phyloP scores from a whole-genome alignment of 176 grass and related monocot genomes.

The Carex scoparia region DNA sequence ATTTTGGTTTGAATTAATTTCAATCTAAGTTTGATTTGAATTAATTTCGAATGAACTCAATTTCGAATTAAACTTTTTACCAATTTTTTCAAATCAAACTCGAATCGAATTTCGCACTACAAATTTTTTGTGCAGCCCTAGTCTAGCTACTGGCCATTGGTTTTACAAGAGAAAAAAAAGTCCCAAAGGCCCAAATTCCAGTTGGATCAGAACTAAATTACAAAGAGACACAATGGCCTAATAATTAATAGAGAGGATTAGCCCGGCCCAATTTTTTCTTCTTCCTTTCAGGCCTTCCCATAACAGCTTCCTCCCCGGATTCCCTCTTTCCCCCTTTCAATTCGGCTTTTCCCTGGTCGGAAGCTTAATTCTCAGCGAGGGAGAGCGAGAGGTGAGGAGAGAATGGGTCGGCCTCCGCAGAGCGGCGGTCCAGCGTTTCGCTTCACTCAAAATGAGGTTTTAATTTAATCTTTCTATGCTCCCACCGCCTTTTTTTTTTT shows the following conservation, averaged over 20 bases:
- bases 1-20: no score
- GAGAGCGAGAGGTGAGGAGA: neutral
- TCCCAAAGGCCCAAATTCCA: neutral
- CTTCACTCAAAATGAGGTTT: conserved; percentile 77
- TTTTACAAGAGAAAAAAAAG: neutral
- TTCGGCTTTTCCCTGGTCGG: neutral
- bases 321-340: neutral
- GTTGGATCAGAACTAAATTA: neutral
- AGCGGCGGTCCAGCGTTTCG: conserved; percentile 69
- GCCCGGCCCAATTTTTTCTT: neutral
- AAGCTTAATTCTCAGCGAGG: neutral
- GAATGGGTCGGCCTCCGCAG: conserved; percentile 76
- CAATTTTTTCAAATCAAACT: no score
- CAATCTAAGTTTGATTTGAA: no score
- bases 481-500: neutral
- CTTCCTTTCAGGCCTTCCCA: neutral
- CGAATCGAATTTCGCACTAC: no score
- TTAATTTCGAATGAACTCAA: no score
- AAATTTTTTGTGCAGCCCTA: no score
- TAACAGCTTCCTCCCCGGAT: neutral
- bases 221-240: neutral
- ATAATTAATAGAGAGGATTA: neutral
- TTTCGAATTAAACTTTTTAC: no score
- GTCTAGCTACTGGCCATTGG: no score
- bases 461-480: neutral